Conservation (phyloP, 371 early-diverging fungal genomes). For the Mortierella sp. region DNA sequence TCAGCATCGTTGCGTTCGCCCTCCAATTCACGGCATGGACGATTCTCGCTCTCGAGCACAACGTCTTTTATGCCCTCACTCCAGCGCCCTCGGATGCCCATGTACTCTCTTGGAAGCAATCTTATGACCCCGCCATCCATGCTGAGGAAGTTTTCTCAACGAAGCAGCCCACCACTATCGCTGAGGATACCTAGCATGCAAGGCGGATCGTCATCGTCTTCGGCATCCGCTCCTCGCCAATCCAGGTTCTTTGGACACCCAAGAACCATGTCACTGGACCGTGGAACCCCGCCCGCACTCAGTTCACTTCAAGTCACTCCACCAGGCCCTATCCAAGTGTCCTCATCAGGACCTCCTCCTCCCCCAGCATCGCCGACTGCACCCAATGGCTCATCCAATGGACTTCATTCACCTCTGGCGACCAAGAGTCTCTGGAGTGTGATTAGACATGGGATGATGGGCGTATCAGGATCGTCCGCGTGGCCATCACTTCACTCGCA, state of each 20-base stretch:
- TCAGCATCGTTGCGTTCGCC: conserved; percentile 20
- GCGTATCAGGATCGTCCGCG: conserved; percentile 44
- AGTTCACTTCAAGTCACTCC: not conserved
- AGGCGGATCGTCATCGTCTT: conserved; percentile 4
- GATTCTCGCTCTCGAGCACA: conserved; percentile 41
- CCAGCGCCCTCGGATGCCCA: conserved; percentile 37
- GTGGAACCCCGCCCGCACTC: too few relatives aligned
- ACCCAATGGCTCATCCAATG: not conserved
- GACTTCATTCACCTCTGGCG: conserved; percentile 24
- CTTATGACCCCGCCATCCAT: conserved; percentile 49
- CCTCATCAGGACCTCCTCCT: conserved; percentile 19
- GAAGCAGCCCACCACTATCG: conserved; percentile 23
- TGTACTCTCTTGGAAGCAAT: conserved; percentile 33
- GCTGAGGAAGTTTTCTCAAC: conserved; percentile 33
- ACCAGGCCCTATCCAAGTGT: too few relatives aligned
- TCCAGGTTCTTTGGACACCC: conserved; percentile 39
- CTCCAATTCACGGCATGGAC: conserved; percentile 21
- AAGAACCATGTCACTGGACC: conserved; percentile 22
- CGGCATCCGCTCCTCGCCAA: conserved; percentile 14
- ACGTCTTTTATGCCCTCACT: conserved; percentile 37
- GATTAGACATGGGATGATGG: conserved; percentile 52
- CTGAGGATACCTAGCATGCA: conserved; percentile 29
- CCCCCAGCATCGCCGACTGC: conserved; percentile 17
- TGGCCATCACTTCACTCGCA: conserved; percentile 43
- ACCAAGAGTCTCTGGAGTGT: conserved; percentile 48